phyloP scores from a whole-genome alignment of 805 yeast species.

The Barnettozyma pratensis region DNA sequence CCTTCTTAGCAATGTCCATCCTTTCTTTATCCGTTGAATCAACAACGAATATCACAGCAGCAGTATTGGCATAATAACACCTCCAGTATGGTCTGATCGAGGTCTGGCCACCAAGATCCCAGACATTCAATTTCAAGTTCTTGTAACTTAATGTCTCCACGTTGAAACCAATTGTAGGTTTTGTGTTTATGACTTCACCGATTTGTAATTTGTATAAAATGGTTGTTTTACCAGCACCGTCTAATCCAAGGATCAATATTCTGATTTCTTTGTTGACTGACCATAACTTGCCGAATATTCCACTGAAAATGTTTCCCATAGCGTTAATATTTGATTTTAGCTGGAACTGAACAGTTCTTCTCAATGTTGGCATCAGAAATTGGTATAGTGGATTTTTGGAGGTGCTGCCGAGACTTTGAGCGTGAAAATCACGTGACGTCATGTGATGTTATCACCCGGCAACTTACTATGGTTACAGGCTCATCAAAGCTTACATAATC shows the following conservation, averaged over 20 bases:
- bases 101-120: slow-evolving; percentile 98
- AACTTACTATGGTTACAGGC: no score
- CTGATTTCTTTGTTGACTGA: slow-evolving; percentile 86
- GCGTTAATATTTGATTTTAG: background rate
- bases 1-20: slow-evolving; percentile 78
- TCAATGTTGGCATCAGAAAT: background rate
- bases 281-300: slow-evolving; percentile 83
- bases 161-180: slow-evolving; percentile 87
- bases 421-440: no score
- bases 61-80: slow-evolving; percentile 91
- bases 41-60: slow-evolving; percentile 93
- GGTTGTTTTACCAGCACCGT: slow-evolving; percentile 97
- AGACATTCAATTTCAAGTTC: slow-evolving; percentile 85
- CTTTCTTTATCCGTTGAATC: slow-evolving; percentile 95
- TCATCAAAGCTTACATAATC: no score
- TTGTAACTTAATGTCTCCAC: slow-evolving; percentile 89
- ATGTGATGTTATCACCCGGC: no score
- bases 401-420: no score
- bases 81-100: slow-evolving; percentile 96
- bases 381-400: no score
- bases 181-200: slow-evolving; percentile 77
- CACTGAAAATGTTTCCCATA: slow-evolving; percentile 90
- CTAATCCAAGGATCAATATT: slow-evolving; percentile 84
- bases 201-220: slow-evolving; percentile 80
- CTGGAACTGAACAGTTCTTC: background rate